Evolutionary conservation across 2,329 filamentous ascomycete species (phyloP), one percentile per base, ranked within the genome.

Genomic region (Alternaria triticimaculans): DNA sequence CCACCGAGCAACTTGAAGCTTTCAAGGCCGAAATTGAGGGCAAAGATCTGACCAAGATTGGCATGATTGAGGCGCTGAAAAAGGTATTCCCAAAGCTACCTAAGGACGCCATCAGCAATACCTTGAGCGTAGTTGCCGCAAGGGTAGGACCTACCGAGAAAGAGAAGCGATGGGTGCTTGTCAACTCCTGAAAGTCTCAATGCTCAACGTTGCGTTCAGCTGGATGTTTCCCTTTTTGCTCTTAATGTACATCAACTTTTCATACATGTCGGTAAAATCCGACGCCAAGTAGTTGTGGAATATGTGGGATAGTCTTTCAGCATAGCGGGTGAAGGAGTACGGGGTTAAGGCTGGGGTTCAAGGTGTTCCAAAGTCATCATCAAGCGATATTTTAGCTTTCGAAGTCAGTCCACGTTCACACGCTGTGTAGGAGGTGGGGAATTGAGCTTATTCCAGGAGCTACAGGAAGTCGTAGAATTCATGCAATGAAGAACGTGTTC

Each of bases 21-120:
- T 93, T 96, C 79, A 94, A 90, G 77, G 82, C 85, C 28, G 88
- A 88, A 1, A 85, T 96, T n/a, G 80, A 89, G 54, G 91, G 89
- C 18, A 91, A 88, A 66, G 87, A 91, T 80, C 82, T 93, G 53
- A 92, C 88, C 43, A 96, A 96, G 80, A 80, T 89, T 2, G 92
- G 91, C 8, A 81, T 96, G 70, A 84, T 93, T 9, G 92, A 95
- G 78, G 85, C 91, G 6, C 79, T 96, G 64, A 92, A 93, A 79
- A 90, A 91, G 75, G 85, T 88, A 82, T 93, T 95, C 69, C 88
- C 90, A 1, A 89, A 89, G 65, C 86, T 90, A 49, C 87, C 90
- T 2, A 92, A 90, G 72, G 87, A 88, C 20, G 87, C 89, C 23
- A 88, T 96, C 70, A 91, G 89, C 73, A 87, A 88, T 57, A 94